Conservation (phyloP, 306 rosid species). For the Prinsepia uniflora region DNA sequence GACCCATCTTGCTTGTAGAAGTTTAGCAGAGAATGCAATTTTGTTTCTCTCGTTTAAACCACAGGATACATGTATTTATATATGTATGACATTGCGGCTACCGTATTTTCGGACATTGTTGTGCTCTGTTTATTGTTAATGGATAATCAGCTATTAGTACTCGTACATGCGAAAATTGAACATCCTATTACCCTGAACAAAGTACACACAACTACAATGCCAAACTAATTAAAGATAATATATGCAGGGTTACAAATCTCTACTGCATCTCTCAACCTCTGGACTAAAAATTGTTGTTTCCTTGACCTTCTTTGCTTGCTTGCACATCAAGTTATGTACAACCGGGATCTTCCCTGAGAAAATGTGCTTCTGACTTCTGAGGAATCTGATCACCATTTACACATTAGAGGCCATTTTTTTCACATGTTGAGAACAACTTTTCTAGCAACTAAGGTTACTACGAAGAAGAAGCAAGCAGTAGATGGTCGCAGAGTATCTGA, state of each 20-base stretch:
- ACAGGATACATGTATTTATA: neutral
- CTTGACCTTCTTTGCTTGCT: conserved; percentile 16
- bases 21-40: conserved; percentile 23
- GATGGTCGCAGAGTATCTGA: conserved; percentile 45
- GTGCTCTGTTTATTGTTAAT: neutral
- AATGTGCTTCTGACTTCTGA: conserved; percentile 14
- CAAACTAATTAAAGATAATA: conserved; percentile 15
- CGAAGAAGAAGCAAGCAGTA: conserved; percentile 41
- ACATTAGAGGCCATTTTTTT: conserved; percentile 13
- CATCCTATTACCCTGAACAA: neutral
- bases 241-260: conserved; percentile 25
- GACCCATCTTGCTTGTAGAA: conserved; percentile 30
- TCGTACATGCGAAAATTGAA: conserved; percentile 1
- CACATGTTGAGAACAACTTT: conserved; percentile 27
- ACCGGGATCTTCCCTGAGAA: neutral
- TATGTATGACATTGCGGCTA: conserved; percentile 1
- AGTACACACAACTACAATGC: conserved; percentile 10
- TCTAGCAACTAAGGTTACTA: conserved; percentile 34
- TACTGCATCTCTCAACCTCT: conserved; percentile 13
- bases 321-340: conserved; percentile 36
- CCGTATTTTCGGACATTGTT: neutral
- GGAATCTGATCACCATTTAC: conserved; percentile 8
- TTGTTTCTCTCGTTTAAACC: conserved; percentile 13
- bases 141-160: neutral
- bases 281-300: conserved; percentile 15